Base-by-base conservation (phyloP, 148 eudicot genomes). In the Nepenthes mirabilis region DNA sequence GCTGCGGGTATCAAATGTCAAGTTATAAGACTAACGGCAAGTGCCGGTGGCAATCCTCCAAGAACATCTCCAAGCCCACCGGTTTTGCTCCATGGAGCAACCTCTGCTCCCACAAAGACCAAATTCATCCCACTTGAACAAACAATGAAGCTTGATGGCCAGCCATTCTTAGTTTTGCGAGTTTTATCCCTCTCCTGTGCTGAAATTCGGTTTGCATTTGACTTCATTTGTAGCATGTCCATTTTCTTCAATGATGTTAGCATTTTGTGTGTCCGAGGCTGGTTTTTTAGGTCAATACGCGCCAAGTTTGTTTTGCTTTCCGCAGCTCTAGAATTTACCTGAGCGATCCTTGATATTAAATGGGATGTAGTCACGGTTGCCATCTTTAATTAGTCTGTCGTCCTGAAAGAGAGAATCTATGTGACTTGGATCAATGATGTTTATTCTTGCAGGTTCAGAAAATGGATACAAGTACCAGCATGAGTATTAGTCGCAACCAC, bases 1-100 rank as follows among this genome's bases (percentile, higher is more conserved):
- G 34, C 2, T 32, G 0, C 2, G 14, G 33, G 9, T 13, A 6
- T 8, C 56, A 13, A 32, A 53, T 7, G 1, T n/a, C 14, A 53
- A 32, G 34, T 13, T 11, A n/a, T 14, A 0, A 35, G 43, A 48
- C 83, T 72, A 68, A 88, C 99, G 9, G 95, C 99, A 84, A 93
- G 56, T 43, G 96, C 95, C 9, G 99, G 91, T 61, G 99, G 99
- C 52, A 93, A 62, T 43, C 99, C 99, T 2, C 96, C 99, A 66
- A 93, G 79, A 62, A 93, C 99, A 59, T 93, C 99, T 58, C 99
- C 99, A 53, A 90, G 97, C 47, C 97, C 97, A 34, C 97, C 97
- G 34, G 97, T 90, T 75, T 90, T 90, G 68, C 91, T 85, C 91
- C 91, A 85, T 5, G 91, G 91, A 65, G 77, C 85, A 12, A 72